Evolutionary conservation across 1,139 yeast genomes (phyloP), one percentile per base, ranked within the genome.

Genomic region (Candida freyschussii): DNA sequence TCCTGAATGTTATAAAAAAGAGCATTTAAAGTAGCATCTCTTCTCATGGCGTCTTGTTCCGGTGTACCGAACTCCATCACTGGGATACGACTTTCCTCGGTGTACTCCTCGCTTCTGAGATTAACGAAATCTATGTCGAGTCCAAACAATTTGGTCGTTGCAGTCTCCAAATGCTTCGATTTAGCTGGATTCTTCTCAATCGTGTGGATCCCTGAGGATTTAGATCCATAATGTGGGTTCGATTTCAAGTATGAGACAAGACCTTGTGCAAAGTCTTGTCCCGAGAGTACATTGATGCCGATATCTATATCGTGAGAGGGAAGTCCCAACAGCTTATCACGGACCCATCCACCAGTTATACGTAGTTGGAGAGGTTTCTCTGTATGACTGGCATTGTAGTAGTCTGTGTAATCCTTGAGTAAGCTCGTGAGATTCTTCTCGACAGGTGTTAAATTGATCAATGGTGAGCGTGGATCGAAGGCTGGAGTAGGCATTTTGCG

Each of bases 281-380:
- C 99, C 0, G 95, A 74, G 50, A 85, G 61, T 37, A 67, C 67
- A 56, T 91, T 87, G 37, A 93, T 73, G 7, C 96, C 97, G 35
- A 91, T 84, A 52, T 91, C 99, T 26, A 91, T 65, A 56, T 91
- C 99, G 52, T 91, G 78, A 34, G 93, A 79, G 20, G 74, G 77
- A 30, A 70, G 67, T 0, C 94, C 94, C 24, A 93, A 63, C 23
- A 91, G 62, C 61, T 91, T 91, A 57, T 91, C 99, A 49, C 99
- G 71, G 6, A 91, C 99, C 99, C 99, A 91, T 1, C 99, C 99
- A 20, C 99, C 99, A 0, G 97, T 89, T 47, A 91, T 83, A 43
- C 99, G 60, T 14, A 89, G 66, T 20, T 72, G 78, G 15, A 78
- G 37, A 10, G 45, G 13, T 2, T 34, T 40, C 15, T 44, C 49